A percentile compares a stretch with the other conserved stretches of the same genome.
Evolutionary conservation across 192 early-diverging fungal species (phyloP).

Genomic region (Coemansia sp.): DNA sequence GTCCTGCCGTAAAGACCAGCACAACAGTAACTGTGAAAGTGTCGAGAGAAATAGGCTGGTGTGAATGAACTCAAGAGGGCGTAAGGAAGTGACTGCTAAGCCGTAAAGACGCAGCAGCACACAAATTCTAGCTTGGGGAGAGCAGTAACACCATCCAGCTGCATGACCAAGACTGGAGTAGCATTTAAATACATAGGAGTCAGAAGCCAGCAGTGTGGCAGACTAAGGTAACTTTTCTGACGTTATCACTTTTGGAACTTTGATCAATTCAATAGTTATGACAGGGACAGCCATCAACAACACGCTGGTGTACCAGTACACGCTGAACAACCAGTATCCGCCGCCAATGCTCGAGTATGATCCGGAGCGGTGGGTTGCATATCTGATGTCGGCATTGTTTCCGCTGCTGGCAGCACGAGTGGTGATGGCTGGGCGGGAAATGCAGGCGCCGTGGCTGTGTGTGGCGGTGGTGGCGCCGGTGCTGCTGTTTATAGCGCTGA

Average conservation of each 20-base stretch:
- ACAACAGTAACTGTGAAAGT: not conserved
- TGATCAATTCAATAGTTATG: not conserved
- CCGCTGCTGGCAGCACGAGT: conserved; percentile 30
- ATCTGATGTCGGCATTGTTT: conserved; percentile 34
- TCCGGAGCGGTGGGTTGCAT: conserved; percentile 50
- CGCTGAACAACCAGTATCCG: conserved; percentile 43
- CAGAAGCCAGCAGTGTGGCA: not conserved
- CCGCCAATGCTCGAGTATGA: conserved; percentile 48
- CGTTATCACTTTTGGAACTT: not conserved
- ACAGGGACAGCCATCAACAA: conserved; percentile 10
- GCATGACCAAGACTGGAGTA: not conserved
- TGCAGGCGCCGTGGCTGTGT: conserved; percentile 32
- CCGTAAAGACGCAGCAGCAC: not conserved
- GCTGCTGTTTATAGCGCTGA: conserved; percentile 38
- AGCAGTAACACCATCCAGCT: not conserved
- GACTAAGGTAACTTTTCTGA: not conserved
- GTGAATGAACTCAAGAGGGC: not conserved
- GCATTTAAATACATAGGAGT: not conserved
- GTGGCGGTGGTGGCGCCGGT: conserved; percentile 23
- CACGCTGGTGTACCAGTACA: conserved; percentile 48
- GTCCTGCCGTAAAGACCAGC: not conserved
- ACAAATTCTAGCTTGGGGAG: not conserved
- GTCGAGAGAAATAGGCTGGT: not conserved
- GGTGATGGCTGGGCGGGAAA: conserved; percentile 20
- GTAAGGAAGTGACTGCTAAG: not conserved